Evolutionary conservation across 2,329 filamentous ascomycete species (phyloP).

Genomic region (Tolypocladium album): DNA sequence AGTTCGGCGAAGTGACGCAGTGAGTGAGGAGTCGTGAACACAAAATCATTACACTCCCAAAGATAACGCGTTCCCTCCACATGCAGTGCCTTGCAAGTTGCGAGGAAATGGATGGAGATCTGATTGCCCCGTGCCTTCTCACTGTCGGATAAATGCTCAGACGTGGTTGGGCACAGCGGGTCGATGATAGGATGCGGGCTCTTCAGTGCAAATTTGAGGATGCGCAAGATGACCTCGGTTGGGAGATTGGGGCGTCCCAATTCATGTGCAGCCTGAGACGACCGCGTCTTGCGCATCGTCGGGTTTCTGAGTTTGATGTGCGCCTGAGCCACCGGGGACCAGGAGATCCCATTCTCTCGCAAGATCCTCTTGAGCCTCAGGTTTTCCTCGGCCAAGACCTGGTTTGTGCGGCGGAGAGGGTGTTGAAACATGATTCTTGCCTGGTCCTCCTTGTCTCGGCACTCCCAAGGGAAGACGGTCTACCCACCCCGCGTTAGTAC

Average conservation of each 20-base stretch:
- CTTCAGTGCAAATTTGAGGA: conserved; percentile 40
- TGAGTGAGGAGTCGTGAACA: conserved; percentile 41
- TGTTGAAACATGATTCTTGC: conserved; percentile 36
- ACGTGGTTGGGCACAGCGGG: conserved; percentile 33
- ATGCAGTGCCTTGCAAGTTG: conserved; percentile 38
- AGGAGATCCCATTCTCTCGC: conserved; percentile 40
- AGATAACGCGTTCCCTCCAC: conserved; percentile 37
- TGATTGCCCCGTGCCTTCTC: conserved; percentile 35
- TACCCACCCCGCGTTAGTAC: conserved; percentile 5
- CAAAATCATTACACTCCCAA: conserved; percentile 41
- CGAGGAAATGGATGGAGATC: conserved; percentile 42
- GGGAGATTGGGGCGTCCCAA: conserved; percentile 32
- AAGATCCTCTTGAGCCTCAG: conserved; percentile 38
- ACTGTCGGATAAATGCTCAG: conserved; percentile 29
- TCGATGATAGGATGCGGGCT: conserved; percentile 41
- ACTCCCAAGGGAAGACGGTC: conserved; percentile 34
- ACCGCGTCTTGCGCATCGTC: conserved; percentile 20
- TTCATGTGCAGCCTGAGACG: conserved; percentile 17
- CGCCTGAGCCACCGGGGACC: conserved; percentile 28
- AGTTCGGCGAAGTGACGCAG: conserved; percentile 39
- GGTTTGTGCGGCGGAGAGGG: conserved; percentile 35
- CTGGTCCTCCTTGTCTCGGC: conserved; percentile 40
- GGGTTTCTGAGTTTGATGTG: conserved; percentile 21
- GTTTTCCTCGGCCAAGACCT: conserved; percentile 36
- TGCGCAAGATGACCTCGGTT: conserved; percentile 39